Conservation (phyloP, 257 asterid species). For the Solanum dulcamara region DNA sequence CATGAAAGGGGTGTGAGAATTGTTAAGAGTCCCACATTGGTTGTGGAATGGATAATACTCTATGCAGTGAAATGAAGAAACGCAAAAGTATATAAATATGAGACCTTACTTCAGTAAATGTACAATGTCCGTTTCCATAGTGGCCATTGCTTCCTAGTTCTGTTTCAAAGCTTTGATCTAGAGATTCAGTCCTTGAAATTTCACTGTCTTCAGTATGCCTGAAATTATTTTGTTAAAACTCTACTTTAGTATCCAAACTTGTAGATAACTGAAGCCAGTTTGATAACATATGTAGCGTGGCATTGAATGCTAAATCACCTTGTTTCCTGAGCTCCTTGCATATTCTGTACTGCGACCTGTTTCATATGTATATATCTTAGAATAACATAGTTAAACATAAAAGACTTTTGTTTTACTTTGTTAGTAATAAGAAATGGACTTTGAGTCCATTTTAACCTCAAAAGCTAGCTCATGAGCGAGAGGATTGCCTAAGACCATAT, state of each 20-base stretch:
- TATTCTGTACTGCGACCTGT: slow-evolving; percentile 82
- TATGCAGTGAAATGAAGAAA: background rate
- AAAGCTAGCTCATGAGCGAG: background rate
- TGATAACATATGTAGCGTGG: background rate
- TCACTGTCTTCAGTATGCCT: slow-evolving; percentile 51
- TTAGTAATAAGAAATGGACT: background rate
- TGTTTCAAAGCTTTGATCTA: slow-evolving; percentile 25
- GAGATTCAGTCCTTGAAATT: slow-evolving; percentile 20
- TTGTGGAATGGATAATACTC: background rate
- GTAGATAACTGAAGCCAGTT: background rate
- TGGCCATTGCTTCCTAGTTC: slow-evolving; percentile 19
- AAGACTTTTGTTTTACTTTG: background rate
- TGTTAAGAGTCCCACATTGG: background rate
- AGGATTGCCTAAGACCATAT: background rate
- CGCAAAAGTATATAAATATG: background rate
- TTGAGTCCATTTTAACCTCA: background rate
- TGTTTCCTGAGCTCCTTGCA: slow-evolving; percentile 39
- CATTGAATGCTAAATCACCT: slow-evolving; percentile 31
- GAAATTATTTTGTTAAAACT: slow-evolving; percentile 3
- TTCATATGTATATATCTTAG: background rate
- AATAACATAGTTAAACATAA: background rate
- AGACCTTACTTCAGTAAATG: slow-evolving; percentile 60
- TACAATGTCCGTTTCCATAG: slow-evolving; percentile 15
- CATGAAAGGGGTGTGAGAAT: background rate
- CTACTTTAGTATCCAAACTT: background rate